A percentile compares a stretch with the other conserved stretches of the same genome.
Evolutionary conservation across 192 early-diverging fungal species (phyloP).

Genomic region (Piromyces sp.): DNA sequence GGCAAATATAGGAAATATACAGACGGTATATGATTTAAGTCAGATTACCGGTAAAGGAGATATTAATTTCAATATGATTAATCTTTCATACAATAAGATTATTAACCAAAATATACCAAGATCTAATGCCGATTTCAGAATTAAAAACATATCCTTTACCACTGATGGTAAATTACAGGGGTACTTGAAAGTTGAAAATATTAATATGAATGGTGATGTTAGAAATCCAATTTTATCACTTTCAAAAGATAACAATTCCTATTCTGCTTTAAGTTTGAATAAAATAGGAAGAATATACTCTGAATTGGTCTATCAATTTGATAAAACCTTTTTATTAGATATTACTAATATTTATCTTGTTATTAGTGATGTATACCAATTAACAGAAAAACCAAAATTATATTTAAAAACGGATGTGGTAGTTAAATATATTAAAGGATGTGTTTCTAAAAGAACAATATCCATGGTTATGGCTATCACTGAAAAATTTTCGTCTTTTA

Average conservation of each 20-base stretch:
- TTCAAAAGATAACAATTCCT: background rate
- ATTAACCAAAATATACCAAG: background rate
- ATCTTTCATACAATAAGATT: background rate
- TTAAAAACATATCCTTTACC: background rate
- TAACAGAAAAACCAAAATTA: background rate
- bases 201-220: background rate
- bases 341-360: background rate
- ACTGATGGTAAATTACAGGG: background rate
- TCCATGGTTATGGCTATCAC: background rate
- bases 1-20: background rate
- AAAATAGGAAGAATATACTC: background rate
- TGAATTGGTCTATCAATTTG: background rate
- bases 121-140: background rate
- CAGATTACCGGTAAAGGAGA: background rate
- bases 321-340: background rate
- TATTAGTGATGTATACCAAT: background rate
- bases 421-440: background rate
- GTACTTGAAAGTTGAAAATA: background rate
- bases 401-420: background rate
- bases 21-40: background rate
- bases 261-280: background rate
- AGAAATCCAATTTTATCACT: background rate
- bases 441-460: background rate
- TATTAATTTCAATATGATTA: background rate
- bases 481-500: background rate